Evolutionary conservation across 1,284 basidiomycete species (phyloP), one percentile per base, ranked within the genome.

Genomic region (Ustilago trichophora): DNA sequence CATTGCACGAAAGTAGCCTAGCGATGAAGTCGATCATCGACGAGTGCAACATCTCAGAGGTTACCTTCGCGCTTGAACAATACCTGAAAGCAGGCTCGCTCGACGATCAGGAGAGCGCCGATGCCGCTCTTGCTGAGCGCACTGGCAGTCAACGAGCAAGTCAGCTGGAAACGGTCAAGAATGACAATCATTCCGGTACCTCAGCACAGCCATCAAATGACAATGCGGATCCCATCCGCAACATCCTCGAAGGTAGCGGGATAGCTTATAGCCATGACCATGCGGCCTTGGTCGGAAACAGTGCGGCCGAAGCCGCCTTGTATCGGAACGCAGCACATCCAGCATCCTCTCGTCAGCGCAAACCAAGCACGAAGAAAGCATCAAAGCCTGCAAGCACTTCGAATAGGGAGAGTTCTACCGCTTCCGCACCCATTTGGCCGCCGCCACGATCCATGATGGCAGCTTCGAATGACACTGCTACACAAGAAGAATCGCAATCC

Each of bases 1-100:
- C 85, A 63, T 82, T 92, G n/a, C 88, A 91, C 58, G 90, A 91
- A 80, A 85, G 57, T 18, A 53, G 48, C 10, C 26, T 58, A 43
- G 59, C 59, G 25, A 72, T 67, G 42, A 70, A 73, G 49, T 45
- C 51, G 18, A 59, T 73, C 40, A 73, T 73, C 27, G 67, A 73
- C 41, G 63, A 67, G 29, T 72, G 72, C 53, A 69, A 73, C 31
- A 60, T 72, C 11, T 50, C 54, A 8, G 64, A 73, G 34, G 55
- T 67, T 18, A 53, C 54, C 3, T 67, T 53, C n/a, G 58, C 59
- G 12, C 40, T 63, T 15, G 47, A 67, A 27, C 38, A 50, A 24
- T 62, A 52, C n/a, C 40, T 62, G 21, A 43, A 57, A 16, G 37
- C 43, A 18, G 49, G 45, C 12, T 35, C 47, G 18, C 33, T 50